Evolutionary conservation across 2,329 filamentous ascomycete genomes (phyloP).

Genomic region (Verticillium nonalfalfae): DNA sequence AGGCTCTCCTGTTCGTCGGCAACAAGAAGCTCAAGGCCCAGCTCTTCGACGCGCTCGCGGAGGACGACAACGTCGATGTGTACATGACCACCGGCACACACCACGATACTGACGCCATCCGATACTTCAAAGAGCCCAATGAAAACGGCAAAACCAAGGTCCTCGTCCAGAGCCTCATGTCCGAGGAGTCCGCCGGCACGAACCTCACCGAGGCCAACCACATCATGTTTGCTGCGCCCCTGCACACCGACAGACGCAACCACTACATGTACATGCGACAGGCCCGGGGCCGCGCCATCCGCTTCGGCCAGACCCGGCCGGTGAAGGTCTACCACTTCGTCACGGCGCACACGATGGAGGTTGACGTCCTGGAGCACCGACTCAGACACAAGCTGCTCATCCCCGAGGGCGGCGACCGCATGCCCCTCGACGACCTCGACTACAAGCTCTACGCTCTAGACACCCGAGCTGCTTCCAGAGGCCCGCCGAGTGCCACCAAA

Average conservation of each 20-base stretch:
- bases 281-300: conserved; percentile 30
- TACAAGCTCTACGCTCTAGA: not conserved
- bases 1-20: conserved; percentile 31
- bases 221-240: conserved; percentile 31
- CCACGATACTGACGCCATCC: conserved; percentile 9
- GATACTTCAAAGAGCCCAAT: conserved; percentile 18
- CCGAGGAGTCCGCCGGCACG: conserved; percentile 29
- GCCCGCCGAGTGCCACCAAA: not conserved
- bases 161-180: conserved; percentile 30
- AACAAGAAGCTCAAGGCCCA: conserved; percentile 19
- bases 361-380: conserved; percentile 28
- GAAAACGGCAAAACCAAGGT: conserved; percentile 14
- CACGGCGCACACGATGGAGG: conserved; percentile 29
- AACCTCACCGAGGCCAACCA: conserved; percentile 35
- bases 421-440: not conserved
- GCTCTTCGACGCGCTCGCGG: conserved; percentile 14
- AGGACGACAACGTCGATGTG: conserved; percentile 7
- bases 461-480: not conserved
- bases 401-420: not conserved
- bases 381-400: not conserved
- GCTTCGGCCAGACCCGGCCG: conserved; percentile 28
- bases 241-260: conserved; percentile 21
- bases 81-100: conserved; percentile 4
- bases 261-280: conserved; percentile 30
- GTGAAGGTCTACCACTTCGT: conserved; percentile 34